Conservation (phyloP, 1,284 basidiomycete genomes). For the Thecaphora thlaspeos region DNA sequence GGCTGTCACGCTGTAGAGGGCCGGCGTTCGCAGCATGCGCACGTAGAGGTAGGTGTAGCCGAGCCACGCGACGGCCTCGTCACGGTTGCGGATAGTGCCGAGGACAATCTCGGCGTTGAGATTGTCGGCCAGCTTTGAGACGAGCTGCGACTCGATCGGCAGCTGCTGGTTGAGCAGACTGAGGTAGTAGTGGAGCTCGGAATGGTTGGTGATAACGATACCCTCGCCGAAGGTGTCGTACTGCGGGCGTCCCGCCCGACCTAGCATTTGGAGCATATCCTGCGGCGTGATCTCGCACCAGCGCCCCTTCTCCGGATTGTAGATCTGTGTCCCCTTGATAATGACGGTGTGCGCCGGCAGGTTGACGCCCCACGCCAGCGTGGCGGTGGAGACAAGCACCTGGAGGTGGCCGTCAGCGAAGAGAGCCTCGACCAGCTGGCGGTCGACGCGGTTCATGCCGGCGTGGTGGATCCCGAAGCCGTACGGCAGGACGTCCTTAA, state of each 20-base stretch:
- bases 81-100: constrained; percentile 84
- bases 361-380: constrained; percentile 99
- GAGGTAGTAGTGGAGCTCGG: constrained; percentile 90
- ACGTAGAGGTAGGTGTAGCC: constrained; percentile 97
- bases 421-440: constrained; percentile 93
- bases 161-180: constrained; percentile 82
- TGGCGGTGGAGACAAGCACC: constrained; percentile 97
- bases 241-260: constrained; percentile 93
- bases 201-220: constrained; percentile 90
- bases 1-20: constrained; percentile 78
- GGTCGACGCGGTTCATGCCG: constrained; percentile 90
- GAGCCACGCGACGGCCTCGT: constrained; percentile 90
- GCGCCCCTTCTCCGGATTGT: constrained; percentile 60
- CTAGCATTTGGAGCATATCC: constrained; percentile 94
- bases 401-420: constrained; percentile 85
- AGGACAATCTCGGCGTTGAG: constrained; percentile 94
- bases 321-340: constrained; percentile 98
- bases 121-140: constrained; percentile 80
- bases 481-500: constrained; percentile 89
- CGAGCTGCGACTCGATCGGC: constrained; percentile 91
- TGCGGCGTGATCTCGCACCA: constrained; percentile 92
- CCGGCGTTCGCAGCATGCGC: constrained; percentile 89
- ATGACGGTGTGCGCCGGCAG: constrained; percentile 93
- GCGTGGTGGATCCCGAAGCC: constrained; percentile 98
- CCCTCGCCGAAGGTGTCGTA: constrained; percentile 93